Base-by-base conservation (phyloP, 352 stramenopile genomes). In the Plasmopara muralis region DNA sequence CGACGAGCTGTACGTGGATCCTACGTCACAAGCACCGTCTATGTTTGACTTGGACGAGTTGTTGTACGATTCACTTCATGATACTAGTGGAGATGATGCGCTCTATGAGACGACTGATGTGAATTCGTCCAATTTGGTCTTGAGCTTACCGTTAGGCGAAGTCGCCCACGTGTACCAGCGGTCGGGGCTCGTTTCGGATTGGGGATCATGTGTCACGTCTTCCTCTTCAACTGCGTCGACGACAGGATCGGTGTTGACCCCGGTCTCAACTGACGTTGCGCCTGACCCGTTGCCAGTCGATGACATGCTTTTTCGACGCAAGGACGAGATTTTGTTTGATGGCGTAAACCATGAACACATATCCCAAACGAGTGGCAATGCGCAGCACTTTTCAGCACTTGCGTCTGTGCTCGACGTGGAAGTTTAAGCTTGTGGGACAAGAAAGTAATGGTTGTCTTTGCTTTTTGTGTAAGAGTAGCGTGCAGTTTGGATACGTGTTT, bases 31-130 rank as follows among this genome's bases (percentile, higher is more conserved):
- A 9, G 59, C 62, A 20, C 53, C 58, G 20, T 44, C 53, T 39
- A 43, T 58, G 30, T 68, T 68, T 34, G 62, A 50, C 9, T 12
- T 64, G 35, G 54, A 71, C 15, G 58, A 68, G 42, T 16, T 71
- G 33, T n/a, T 71, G 4, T 62, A 62, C 30, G 62, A 68, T 40
- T 47, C 58, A 12, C 25, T 68, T 25, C 39, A 68, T 31, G 57
- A 67, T 25, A 18, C 64, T 6, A 68, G 43, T 28, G 41, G 38
- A 41, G 34, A 35, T 15, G 42, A 15, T n/a, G 39, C 28, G 25
- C 7, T 60, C 14, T 38, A 60, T 34, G 6, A 33, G 13, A 18
- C 20, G n/a, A 10, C 30, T 5, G 37, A 14, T n/a, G 4, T 48
- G n/a, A 45, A 53, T 39, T 47, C 50, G 0, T 34, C 60, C 4